Evolutionary conservation across 1,284 basidiomycete genomes (phyloP).

Genomic region (Paramarasmius palmivorus): DNA sequence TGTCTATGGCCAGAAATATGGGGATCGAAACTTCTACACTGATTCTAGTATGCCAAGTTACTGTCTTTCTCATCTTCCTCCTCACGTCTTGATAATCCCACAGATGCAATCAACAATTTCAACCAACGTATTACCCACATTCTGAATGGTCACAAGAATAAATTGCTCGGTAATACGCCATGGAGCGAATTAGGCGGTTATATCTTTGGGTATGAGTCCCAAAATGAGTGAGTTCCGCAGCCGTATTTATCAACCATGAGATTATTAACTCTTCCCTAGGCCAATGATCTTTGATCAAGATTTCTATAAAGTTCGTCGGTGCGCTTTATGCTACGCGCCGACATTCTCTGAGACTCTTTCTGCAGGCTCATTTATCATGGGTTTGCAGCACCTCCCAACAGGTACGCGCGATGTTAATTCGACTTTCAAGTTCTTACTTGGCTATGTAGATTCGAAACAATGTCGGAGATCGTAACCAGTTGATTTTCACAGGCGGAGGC

Average conservation of each 20-base stretch:
- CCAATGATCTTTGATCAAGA: constrained; percentile 27
- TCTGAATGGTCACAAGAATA: constrained; percentile 1
- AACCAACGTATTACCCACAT: constrained; percentile 5
- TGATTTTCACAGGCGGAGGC: constrained; percentile 25
- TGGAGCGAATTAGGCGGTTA: constrained; percentile 35
- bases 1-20: neutral
- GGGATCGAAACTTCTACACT: neutral
- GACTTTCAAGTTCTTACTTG: neutral
- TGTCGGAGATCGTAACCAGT: constrained; percentile 22
- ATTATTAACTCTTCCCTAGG: constrained; percentile 1
- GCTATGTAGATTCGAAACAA: constrained; percentile 27
- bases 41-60: neutral
- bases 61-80: neutral
- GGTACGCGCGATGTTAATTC: constrained; percentile 2
- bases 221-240: constrained; percentile 19
- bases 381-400: constrained; percentile 23
- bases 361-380: constrained; percentile 19
- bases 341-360: neutral
- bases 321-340: too few species aligned
- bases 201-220: constrained; percentile 45
- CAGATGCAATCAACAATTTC: constrained; percentile 4
- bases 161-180: neutral
- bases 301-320: constrained; percentile 15
- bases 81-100: neutral
- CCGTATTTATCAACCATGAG: neutral